Evolutionary conservation across 1,284 basidiomycete genomes (phyloP).

Genomic region (Mycosarcoma mackinlayi): DNA sequence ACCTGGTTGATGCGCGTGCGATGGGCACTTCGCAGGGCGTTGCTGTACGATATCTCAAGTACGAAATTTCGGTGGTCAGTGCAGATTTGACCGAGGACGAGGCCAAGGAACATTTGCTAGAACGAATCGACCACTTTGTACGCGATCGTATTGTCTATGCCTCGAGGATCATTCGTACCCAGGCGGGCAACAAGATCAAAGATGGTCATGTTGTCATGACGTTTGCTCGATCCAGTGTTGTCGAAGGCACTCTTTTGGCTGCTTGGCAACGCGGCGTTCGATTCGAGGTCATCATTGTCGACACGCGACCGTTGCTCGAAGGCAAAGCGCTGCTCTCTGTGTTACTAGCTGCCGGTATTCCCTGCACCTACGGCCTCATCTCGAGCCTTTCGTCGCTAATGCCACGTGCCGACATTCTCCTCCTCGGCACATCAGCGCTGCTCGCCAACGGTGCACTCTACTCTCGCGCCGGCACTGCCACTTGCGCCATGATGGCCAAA

Average conservation of each 20-base stretch:
- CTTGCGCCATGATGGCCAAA: slow-evolving; percentile 95
- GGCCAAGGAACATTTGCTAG: slow-evolving; percentile 87
- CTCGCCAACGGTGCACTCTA: slow-evolving; percentile 95
- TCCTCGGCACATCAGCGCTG: slow-evolving; percentile 92
- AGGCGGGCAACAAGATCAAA: slow-evolving; percentile 88
- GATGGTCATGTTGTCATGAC: slow-evolving; percentile 92
- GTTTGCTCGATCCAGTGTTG: slow-evolving; percentile 92
- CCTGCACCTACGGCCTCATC: slow-evolving; percentile 90
- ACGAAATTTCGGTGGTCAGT: slow-evolving; percentile 91
- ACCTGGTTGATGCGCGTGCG: slow-evolving; percentile 84
- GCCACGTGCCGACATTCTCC: slow-evolving; percentile 80
- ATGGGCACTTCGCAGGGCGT: slow-evolving; percentile 97
- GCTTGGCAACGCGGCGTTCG: slow-evolving; percentile 74
- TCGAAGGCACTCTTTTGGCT: slow-evolving; percentile 86
- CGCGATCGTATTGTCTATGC: slow-evolving; percentile 92
- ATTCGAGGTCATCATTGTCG: slow-evolving; percentile 93
- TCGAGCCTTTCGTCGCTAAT: slow-evolving; percentile 88
- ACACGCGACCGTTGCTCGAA: slow-evolving; percentile 91
- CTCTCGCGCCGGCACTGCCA: slow-evolving; percentile 91
- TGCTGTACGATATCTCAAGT: slow-evolving; percentile 91
- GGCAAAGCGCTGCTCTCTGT: slow-evolving; percentile 78
- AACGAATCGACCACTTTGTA: slow-evolving; percentile 91
- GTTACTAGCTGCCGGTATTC: slow-evolving; percentile 79
- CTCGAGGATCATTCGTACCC: slow-evolving; percentile 88
- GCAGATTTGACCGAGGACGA: slow-evolving; percentile 93